These are phyloP conservation scores for Erysimum cheiri DNA, from an alignment of 441 rosid species.

Conservation along the genomic window DNA sequence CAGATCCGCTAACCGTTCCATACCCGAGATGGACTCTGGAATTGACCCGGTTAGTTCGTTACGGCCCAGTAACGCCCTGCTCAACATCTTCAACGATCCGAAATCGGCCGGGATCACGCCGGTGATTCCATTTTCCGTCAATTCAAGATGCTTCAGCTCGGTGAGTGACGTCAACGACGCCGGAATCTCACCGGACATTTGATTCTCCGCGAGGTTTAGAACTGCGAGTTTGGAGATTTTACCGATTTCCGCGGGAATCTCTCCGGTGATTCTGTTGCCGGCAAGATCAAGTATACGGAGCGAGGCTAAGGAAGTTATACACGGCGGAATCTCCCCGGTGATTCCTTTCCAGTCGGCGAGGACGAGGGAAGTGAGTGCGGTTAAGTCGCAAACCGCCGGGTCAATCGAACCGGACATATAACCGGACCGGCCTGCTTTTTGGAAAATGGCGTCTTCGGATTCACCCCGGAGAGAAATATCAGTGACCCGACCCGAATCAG, in stretches of 20 bases:
- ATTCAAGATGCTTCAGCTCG: slow-evolving; percentile 63
- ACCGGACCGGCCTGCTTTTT: slow-evolving; percentile 67
- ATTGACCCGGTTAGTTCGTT: slow-evolving; percentile 76
- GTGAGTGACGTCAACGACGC: slow-evolving; percentile 55
- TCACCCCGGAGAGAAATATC: slow-evolving; percentile 90
- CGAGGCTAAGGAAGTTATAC: slow-evolving; percentile 60
- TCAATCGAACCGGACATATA: slow-evolving; percentile 80
- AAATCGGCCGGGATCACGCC: slow-evolving; percentile 67
- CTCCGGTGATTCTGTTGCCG: slow-evolving; percentile 65
- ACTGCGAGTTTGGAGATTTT: slow-evolving; percentile 57
- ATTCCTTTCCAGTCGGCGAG: slow-evolving; percentile 82
- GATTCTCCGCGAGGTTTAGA: slow-evolving; percentile 72
- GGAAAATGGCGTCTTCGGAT: slow-evolving; percentile 84
- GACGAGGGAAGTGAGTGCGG: slow-evolving; percentile 56
- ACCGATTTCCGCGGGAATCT: slow-evolving; percentile 61
- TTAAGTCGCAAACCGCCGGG: slow-evolving; percentile 75
- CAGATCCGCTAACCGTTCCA: slow-evolving; percentile 80
- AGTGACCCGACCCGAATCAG: slow-evolving; percentile 66
- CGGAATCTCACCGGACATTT: slow-evolving; percentile 64
- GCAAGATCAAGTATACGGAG: slow-evolving; percentile 81
- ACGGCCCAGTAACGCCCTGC: slow-evolving; percentile 74
- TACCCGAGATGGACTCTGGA: slow-evolving; percentile 62
- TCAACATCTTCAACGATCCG: slow-evolving; percentile 74
- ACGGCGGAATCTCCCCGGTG: slow-evolving; percentile 67
- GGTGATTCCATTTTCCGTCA: slow-evolving; percentile 58